A percentile compares a stretch with the other conserved stretches of the same genome.
Evolutionary conservation across 805 yeast species (phyloP).

Genomic region (Saccharomycopsis babjevae): DNA sequence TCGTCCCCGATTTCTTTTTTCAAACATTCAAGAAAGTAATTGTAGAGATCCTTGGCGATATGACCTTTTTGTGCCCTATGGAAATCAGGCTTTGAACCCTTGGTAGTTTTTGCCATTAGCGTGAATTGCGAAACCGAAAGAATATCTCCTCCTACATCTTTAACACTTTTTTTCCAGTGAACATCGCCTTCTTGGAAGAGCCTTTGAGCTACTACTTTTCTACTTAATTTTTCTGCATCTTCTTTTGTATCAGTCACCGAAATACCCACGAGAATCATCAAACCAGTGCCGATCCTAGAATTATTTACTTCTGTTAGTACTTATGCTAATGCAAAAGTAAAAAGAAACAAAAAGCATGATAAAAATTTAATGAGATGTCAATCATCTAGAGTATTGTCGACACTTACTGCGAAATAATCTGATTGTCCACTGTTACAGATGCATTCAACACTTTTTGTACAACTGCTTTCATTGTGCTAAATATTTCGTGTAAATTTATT

Average conservation of each 20-base stretch:
- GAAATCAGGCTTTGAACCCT: conserved; percentile 93
- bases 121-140: conserved; percentile 91
- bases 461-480: conserved; percentile 57
- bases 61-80: conserved; percentile 83
- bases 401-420: conserved; percentile 54
- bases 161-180: conserved; percentile 68
- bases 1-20: conserved; percentile 45
- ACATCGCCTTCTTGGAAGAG: conserved; percentile 65
- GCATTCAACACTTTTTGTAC: conserved; percentile 85
- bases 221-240: conserved; percentile 61
- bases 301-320: neutral
- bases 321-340: conserved; percentile 20
- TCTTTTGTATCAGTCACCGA: conserved; percentile 64
- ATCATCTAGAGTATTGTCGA: neutral
- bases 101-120: conserved; percentile 69
- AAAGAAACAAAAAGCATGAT: too few species aligned
- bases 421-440: conserved; percentile 72
- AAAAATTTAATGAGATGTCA: neutral
- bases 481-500: too few species aligned
- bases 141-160: conserved; percentile 60
- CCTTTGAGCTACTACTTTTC: conserved; percentile 54
- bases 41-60: conserved; percentile 34
- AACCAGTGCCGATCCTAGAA: conserved; percentile 51
- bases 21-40: conserved; percentile 40
- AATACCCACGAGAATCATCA: conserved; percentile 77